Evolutionary conservation across 345 rosid species (phyloP).

Genomic region (Diplotaxis tenuifolia): DNA sequence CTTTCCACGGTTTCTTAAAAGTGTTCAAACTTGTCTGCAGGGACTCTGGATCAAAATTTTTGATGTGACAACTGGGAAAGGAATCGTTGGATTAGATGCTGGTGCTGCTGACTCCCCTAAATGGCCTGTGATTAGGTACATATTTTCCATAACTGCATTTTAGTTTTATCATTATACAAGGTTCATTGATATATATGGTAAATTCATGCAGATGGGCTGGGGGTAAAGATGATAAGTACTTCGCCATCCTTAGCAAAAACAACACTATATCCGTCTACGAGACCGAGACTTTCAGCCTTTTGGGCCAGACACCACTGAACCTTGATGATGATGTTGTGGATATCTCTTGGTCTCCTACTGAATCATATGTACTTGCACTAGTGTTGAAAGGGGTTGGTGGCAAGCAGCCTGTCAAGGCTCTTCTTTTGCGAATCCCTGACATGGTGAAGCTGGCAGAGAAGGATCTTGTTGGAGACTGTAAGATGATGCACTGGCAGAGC

Average conservation of each 20-base stretch:
- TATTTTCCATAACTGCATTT: too few relatives aligned
- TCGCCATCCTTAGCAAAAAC: slow-evolving; percentile 67
- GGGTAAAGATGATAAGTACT: too few relatives aligned
- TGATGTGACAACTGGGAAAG: slow-evolving; percentile 70
- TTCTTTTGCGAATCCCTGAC: slow-evolving; percentile 70
- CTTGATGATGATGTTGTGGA: too few relatives aligned
- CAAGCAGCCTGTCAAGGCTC: slow-evolving; percentile 46
- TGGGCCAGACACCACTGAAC: too few relatives aligned
- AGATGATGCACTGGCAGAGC: slow-evolving; percentile 92
- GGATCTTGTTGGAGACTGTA: slow-evolving; percentile 72
- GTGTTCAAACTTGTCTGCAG: too few relatives aligned
- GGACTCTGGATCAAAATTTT: slow-evolving; percentile 48
- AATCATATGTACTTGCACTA: slow-evolving; percentile 59
- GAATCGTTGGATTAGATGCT: slow-evolving; percentile 61
- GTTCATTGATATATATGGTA: too few relatives aligned
- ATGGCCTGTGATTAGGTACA: slow-evolving; percentile 75
- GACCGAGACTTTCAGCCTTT: too few relatives aligned
- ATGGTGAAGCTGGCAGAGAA: slow-evolving; percentile 70
- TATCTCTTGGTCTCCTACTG: slow-evolving; percentile 82
- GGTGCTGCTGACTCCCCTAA: slow-evolving; percentile 54
- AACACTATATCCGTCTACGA: slow-evolving; percentile 53
- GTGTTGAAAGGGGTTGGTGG: slow-evolving; percentile 39
- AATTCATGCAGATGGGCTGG: too few relatives aligned
- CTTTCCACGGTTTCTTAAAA: too few relatives aligned
- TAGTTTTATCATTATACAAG: too few relatives aligned